phyloP scores from a whole-genome alignment of 164 flowering plant species.

The Berberis thunbergii region DNA sequence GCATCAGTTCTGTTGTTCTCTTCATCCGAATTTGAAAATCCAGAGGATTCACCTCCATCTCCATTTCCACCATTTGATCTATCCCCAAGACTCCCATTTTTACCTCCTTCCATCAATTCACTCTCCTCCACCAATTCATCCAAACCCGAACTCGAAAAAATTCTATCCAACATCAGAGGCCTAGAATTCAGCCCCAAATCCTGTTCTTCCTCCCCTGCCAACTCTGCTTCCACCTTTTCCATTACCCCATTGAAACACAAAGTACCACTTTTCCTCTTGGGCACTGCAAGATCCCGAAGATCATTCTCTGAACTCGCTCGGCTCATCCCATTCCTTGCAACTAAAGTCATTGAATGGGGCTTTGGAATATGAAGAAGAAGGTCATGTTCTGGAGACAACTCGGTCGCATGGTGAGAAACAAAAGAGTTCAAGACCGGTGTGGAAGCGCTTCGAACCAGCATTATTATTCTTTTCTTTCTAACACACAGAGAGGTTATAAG shows the following conservation, averaged over 20 bases:
- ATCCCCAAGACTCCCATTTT: slow-evolving; percentile 13
- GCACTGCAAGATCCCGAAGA: slow-evolving; percentile 19
- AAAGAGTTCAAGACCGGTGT: slow-evolving; percentile 23
- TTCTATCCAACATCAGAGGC: slow-evolving; percentile 15
- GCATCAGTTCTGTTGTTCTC: slow-evolving; percentile 23
- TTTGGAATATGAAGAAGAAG: slow-evolving; percentile 6
- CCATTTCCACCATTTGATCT: slow-evolving; percentile 15
- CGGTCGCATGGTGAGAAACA: slow-evolving; percentile 8
- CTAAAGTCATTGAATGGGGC: slow-evolving; percentile 20
- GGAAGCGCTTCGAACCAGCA: slow-evolving; percentile 23
- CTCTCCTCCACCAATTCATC: not conserved
- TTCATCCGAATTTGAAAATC: slow-evolving; percentile 15
- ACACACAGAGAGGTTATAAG: not conserved
- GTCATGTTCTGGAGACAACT: slow-evolving; percentile 8
- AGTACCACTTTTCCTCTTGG: slow-evolving; percentile 15
- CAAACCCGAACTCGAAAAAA: slow-evolving; percentile 24
- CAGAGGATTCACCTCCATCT: slow-evolving; percentile 7
- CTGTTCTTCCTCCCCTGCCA: slow-evolving; percentile 6
- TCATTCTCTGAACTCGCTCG: slow-evolving; percentile 40
- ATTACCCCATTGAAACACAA: not conserved
- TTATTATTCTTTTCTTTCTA: slow-evolving; percentile 3
- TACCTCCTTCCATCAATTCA: slow-evolving; percentile 4
- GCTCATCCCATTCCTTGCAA: slow-evolving; percentile 16
- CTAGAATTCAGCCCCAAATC: slow-evolving; percentile 7
- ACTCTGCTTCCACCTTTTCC: slow-evolving; percentile 13